Percentiles rank a stretch among this genome's conserved stretches.
Conservation (phyloP, 2,329 filamentous ascomycete genomes). For the Fonsecaea nubica region DNA sequence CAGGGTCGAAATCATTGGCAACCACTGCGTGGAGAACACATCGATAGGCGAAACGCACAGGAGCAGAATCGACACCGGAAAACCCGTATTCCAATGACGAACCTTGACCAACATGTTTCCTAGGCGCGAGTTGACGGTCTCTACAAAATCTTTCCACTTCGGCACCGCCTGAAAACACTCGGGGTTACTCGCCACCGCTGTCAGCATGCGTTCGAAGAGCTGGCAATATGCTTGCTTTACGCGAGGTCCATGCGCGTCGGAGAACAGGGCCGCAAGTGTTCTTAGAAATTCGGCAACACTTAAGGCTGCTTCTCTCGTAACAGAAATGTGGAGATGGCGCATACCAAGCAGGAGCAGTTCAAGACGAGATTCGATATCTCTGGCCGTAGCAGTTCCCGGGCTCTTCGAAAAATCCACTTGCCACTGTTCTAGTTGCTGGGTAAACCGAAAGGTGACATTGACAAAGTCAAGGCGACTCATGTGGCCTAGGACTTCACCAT, state of each 20-base stretch:
- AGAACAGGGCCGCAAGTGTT: slow-evolving; percentile 80
- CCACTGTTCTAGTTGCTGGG: slow-evolving; percentile 77
- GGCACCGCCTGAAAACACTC: slow-evolving; percentile 77
- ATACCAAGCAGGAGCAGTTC: slow-evolving; percentile 89
- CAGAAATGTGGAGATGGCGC: slow-evolving; percentile 82
- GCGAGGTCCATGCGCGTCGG: slow-evolving; percentile 81
- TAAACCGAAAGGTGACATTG: slow-evolving; percentile 80
- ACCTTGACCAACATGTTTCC: slow-evolving; percentile 88
- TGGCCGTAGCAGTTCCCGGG: slow-evolving; percentile 61
- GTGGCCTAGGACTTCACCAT: slow-evolving; percentile 88
- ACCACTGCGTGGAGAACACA: slow-evolving; percentile 83
- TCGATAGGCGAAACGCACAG: slow-evolving; percentile 88
- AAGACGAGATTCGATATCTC: slow-evolving; percentile 78
- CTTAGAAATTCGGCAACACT: slow-evolving; percentile 79
- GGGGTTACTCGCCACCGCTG: slow-evolving; percentile 84
- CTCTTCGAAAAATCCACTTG: slow-evolving; percentile 78
- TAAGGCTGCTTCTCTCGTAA: slow-evolving; percentile 66
- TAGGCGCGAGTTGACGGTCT: slow-evolving; percentile 77
- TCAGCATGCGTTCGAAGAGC: slow-evolving; percentile 81
- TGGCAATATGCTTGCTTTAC: slow-evolving; percentile 96
- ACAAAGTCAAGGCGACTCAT: slow-evolving; percentile 94
- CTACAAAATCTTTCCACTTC: slow-evolving; percentile 86
- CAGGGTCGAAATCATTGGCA: slow-evolving; percentile 76
- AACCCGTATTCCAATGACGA: slow-evolving; percentile 87
- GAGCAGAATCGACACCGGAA: slow-evolving; percentile 84